Evolutionary conservation across 352 stramenopile species (phyloP), one percentile per base, ranked within the genome.

Genomic region (Globisporangium takayamanum): DNA sequence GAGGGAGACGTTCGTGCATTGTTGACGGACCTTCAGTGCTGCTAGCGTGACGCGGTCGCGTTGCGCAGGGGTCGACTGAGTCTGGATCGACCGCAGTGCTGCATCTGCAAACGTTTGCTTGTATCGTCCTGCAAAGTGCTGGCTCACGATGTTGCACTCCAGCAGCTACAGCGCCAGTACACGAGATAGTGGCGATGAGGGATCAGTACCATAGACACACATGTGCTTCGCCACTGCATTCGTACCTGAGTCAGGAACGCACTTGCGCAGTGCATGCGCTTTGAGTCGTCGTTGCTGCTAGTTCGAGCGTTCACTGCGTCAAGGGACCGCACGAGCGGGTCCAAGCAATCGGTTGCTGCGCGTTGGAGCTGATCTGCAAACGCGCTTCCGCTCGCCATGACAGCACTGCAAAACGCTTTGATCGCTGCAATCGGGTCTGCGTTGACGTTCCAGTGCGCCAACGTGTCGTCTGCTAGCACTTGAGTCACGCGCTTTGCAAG

Each of bases 21-120:
- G 39, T 25, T 2, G n/a, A 53, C 37, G 39, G 64, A 83, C 74
- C 63, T 73, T 73, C 6, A 68, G 36, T 44, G 50, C 62, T 53
- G 59, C 22, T 5, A 65, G 8, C 28, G 62, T 46, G 14, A 61
- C 46, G 3, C 51, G 57, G 22, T 62, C 50, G n/a, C 47, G 45
- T 10, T 57, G 58, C 26, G 41, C 50, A 33, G 57, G 53, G 26
- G 26, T 26, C 5, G 46, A 52, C 15, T 44, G 47, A 22, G 22
- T 49, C 26, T 60, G 20, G 28, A 68, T 50, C 3, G 56, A 50
- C 37, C 55, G 56, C 12, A 52, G 39, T 2, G 51, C 57, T 20
- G 47, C 46, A 22, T 59, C 49, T 12, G 50, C 62, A 33, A 64
- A 68, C 6, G 15, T 26, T n/a, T 65, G 54, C 2, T 51, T 50